Conservation (phyloP, 768 basidiomycete species). For the Agrocybe pediades region DNA sequence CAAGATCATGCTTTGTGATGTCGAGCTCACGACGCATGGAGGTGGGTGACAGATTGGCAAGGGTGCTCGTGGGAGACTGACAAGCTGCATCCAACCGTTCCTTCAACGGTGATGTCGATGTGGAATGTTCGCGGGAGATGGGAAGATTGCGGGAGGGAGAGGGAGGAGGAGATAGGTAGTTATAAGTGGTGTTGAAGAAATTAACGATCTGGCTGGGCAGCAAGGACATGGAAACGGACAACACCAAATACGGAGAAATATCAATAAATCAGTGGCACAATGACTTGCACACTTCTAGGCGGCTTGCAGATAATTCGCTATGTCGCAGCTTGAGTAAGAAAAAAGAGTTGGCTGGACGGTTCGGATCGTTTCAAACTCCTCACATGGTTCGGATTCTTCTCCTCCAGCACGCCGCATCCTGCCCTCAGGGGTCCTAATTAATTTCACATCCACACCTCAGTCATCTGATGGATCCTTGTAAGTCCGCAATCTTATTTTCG, state of each 20-base stretch:
- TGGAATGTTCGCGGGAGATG: slow-evolving; percentile 32
- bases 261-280: slow-evolving; percentile 15
- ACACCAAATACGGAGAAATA: slow-evolving; percentile 28
- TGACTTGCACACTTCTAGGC: slow-evolving; percentile 2
- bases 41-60: slow-evolving; percentile 39
- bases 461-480: neutral
- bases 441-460: neutral
- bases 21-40: slow-evolving; percentile 62
- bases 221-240: slow-evolving; percentile 31
- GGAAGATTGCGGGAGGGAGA: slow-evolving; percentile 28
- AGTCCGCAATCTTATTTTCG: neutral
- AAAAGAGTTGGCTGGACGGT: neutral
- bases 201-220: slow-evolving; percentile 35
- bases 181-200: slow-evolving; percentile 58
- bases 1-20: slow-evolving; percentile 53
- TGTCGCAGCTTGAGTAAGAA: neutral
- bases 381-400: neutral
- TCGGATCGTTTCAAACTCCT: neutral
- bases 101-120: slow-evolving; percentile 37
- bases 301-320: neutral
- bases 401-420: neutral
- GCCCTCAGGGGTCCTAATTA: neutral
- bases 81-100: slow-evolving; percentile 51
- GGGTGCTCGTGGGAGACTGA: slow-evolving; percentile 42
- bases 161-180: slow-evolving; percentile 53